Base-by-base conservation (phyloP, 2,329 filamentous ascomycete species). In the Monosporascus cannonballus region DNA sequence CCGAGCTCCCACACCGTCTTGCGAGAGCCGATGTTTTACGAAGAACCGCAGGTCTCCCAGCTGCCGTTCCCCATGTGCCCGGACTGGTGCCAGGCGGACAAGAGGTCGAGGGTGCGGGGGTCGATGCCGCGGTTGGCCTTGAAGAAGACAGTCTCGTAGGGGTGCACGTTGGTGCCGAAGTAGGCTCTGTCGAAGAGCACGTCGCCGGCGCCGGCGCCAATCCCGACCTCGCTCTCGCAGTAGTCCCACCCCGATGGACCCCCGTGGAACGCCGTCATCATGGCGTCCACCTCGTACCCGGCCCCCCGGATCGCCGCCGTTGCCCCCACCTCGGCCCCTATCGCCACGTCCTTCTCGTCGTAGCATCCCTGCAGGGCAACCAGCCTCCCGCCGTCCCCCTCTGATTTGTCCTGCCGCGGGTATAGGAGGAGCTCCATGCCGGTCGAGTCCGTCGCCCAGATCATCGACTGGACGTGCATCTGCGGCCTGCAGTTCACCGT, bases 71-170 rank as follows among this genome's bases (percentile, higher is more conserved):
- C 61, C 2, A 51, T 54, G 1, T 51, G 48, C 4, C 51, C 59
- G 1, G 52, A 45, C 34, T 61, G 51, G 39, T 71, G 68, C 65
- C 66, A 68, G 44, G 62, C 56, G 2, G 67, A 69, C 44, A 71
- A 49, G n/a, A 58, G 56, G 2, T 57, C 50, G 25, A 72, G 55
- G 30, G 64, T 49, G 1, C 44, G 34, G 1, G 59, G 59, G 45
- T 69, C 67, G 36, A 69, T 64, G 8, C 63, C 58, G 34, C 63
- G 58, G 47, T 69, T 68, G 4, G 67, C 64, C 58, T 71, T 69
- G 51, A 65, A 58, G 51, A 73, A 73, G 18, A 72, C 50, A 2
- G 66, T 68, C 63, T 72, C 70, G 57, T 71, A 72, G 1, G 70
- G 69, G 45, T 72, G 69, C 7, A 70, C 50, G 49, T 62, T 68